These are phyloP conservation scores for Vickermania spadyakhi DNA, from an alignment of 208 protist genomes.

Conservation along the genomic window DNA sequence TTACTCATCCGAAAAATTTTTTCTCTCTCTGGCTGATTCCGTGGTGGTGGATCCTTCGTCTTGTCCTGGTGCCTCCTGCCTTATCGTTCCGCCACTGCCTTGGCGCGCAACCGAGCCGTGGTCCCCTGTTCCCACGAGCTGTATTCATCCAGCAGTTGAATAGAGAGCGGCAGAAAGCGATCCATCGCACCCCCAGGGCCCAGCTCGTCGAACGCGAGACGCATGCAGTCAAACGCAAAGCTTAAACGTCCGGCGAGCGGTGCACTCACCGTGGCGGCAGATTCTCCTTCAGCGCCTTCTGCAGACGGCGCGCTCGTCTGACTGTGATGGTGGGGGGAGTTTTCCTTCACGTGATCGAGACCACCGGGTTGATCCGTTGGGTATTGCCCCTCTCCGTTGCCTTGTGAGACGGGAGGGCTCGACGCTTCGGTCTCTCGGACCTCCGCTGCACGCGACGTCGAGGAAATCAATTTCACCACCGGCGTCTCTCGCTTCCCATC, in stretches of 20 bases:
- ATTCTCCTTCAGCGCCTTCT: background rate
- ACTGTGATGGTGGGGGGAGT: background rate
- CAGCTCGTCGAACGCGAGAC: conserved; percentile 41
- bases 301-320: background rate
- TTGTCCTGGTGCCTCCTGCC: too few relatives aligned
- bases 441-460: conserved; percentile 2
- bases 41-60: too few relatives aligned
- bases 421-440: background rate
- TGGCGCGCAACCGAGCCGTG: conserved; percentile 47
- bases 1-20: too few relatives aligned
- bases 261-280: background rate
- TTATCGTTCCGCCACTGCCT: too few relatives aligned
- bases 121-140: conserved; percentile 73
- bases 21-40: too few relatives aligned
- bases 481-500: too few relatives aligned
- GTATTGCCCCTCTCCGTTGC: background rate
- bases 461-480: too few relatives aligned
- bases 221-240: conserved; percentile 89
- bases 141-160: conserved; percentile 78
- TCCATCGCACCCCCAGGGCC: conserved; percentile 14
- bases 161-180: conserved; percentile 38
- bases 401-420: background rate
- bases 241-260: conserved; percentile 26
- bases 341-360: background rate
- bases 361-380: too few relatives aligned